Base-by-base conservation (phyloP, 768 basidiomycete species). In the Serendipita sp. region DNA sequence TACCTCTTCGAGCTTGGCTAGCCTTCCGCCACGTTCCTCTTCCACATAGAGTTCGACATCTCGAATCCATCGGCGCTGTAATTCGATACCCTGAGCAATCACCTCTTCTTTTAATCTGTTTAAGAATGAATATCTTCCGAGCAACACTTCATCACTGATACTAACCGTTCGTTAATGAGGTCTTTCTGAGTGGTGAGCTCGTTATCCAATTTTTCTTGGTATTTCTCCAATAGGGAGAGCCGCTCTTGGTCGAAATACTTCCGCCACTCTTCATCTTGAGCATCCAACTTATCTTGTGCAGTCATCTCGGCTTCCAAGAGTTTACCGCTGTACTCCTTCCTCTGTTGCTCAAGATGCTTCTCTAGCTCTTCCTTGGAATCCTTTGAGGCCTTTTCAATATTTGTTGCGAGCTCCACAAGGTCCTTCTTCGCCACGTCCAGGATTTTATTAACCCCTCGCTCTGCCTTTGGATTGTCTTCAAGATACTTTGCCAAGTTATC, bases 21-120 rank as follows among this genome's bases (percentile, higher is more conserved):
- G 81, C 63, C 96, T 87, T 11, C 93, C 93, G 15, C 92, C 92
- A 48, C 96, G 91, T 74, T 99, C 96, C 71, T 91, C 83, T 74
- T 99, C 95, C 64, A 99, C 94, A 67, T 86, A 87, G 60, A 93
- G 81, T 76, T 97, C 96, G 78, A 98, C 85, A 65, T 97, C 92
- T 36, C 91, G 85, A 45, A 99, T 88, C 94, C 95, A 98, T 63
- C 91, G 82, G 60, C 93, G 85, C 72, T 98, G 96, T 27, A 98
- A 83, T 75, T 98, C 96, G 70, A 99, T 92, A 16, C 94, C 96
- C 73, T 98, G 94, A 2, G 93, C 87, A 62, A 98, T 81, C 63
- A 98, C 91, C 72, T 95, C 93, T 72, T 95, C 91, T 72, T 87
- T 89, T 65, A 99, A 79, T 45, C 93, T 96, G 69, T 0, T 23